Percentiles rank a stretch among this genome's conserved stretches.
Evolutionary conservation across 73 alveolate genomes (phyloP).

Genomic region (Blepharisma stoltei): DNA sequence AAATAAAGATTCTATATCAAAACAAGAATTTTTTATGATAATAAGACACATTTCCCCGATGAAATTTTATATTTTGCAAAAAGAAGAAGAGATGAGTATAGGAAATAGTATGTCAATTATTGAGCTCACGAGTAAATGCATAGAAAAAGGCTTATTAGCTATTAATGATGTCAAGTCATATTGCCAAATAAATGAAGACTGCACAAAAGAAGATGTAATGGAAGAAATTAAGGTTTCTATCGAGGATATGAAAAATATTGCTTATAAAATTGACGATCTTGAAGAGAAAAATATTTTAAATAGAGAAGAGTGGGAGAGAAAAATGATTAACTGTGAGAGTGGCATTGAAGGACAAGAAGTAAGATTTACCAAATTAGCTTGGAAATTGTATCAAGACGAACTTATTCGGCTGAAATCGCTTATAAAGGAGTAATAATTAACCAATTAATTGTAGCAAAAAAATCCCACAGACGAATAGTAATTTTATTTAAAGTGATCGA

Average conservation of each 20-base stretch:
- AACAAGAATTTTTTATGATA: background rate
- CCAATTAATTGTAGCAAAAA: too few relatives aligned
- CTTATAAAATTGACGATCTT: background rate
- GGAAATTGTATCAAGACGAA: constrained; percentile 21
- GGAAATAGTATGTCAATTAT: background rate
- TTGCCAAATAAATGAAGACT: background rate
- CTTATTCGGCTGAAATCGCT: background rate
- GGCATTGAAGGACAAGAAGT: background rate
- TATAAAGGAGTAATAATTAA: too few relatives aligned
- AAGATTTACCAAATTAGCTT: constrained; percentile 1
- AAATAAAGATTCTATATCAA: background rate
- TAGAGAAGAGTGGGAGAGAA: background rate
- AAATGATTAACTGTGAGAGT: background rate
- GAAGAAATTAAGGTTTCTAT: background rate
- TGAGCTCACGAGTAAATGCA: background rate
- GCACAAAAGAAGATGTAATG: background rate
- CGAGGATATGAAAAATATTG: background rate
- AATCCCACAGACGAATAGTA: too few relatives aligned
- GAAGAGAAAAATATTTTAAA: background rate
- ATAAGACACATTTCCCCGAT: background rate
- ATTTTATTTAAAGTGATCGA: too few relatives aligned
- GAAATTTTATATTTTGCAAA: background rate
- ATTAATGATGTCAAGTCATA: too few relatives aligned
- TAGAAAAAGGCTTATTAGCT: background rate
- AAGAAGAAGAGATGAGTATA: background rate